A percentile compares a stretch with the other conserved stretches of the same genome.
Evolutionary conservation across 805 yeast genomes (phyloP).

Genomic region (Saccharomycopsis sp.): DNA sequence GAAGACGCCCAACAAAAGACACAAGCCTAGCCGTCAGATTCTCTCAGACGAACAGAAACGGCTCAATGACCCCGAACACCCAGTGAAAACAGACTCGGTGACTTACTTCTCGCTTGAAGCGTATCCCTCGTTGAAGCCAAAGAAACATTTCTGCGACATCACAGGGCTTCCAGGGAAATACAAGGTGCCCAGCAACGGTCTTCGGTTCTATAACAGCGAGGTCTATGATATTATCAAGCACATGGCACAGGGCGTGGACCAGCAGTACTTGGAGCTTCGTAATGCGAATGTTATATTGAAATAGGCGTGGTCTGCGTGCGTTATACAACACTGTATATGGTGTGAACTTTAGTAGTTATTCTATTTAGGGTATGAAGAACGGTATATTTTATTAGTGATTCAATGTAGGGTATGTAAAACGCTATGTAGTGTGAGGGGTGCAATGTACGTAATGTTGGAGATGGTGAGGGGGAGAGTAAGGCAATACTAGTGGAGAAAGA

Average conservation of each 20-base stretch:
- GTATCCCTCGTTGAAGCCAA: slow-evolving; percentile 81
- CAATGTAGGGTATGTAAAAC: too few species aligned
- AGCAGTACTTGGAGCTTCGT: slow-evolving; percentile 79
- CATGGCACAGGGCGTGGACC: slow-evolving; percentile 88
- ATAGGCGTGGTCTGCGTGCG: slow-evolving; percentile 23
- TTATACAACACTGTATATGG: neutral
- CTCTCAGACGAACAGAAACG: slow-evolving; percentile 74
- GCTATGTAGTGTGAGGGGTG: too few species aligned
- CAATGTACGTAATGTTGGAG: too few species aligned
- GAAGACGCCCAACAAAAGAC: slow-evolving; percentile 50
- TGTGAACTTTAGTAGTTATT: neutral
- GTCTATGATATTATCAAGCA: slow-evolving; percentile 64
- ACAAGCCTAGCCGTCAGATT: slow-evolving; percentile 69
- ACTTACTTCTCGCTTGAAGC: slow-evolving; percentile 70
- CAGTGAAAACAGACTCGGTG: slow-evolving; percentile 37
- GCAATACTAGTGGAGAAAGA: too few species aligned
- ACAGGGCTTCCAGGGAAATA: slow-evolving; percentile 82
- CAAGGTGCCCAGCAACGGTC: slow-evolving; percentile 63
- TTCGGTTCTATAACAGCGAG: slow-evolving; percentile 78
- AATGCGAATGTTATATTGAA: slow-evolving; percentile 83
- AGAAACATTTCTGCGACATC: slow-evolving; percentile 83
- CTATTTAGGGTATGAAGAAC: too few species aligned
- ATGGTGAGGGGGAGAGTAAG: too few species aligned
- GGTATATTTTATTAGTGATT: too few species aligned
- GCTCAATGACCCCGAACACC: slow-evolving; percentile 28